Base-by-base conservation (phyloP, 805 yeast genomes). In the Scheffersomyces stipitis region DNA sequence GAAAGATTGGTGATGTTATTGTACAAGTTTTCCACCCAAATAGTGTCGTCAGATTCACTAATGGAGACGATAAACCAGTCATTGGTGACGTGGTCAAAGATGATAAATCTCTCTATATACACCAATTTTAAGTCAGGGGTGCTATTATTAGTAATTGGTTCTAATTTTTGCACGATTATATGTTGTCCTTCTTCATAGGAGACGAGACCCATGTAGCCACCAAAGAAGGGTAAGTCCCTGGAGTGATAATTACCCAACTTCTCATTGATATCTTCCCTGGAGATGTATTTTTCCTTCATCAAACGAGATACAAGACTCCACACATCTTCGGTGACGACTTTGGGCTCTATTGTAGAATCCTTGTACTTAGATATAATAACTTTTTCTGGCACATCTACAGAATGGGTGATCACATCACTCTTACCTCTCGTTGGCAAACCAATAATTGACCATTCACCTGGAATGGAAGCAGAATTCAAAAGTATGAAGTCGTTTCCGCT, bases 391-490 rank as follows among this genome's bases (percentile, higher is more conserved):
- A 48, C 49, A 40, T 79, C 80, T 0, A 81, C 71, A 1, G 86
- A 83, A 52, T 84, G 88, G 2, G 83, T 73, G 9, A 83, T 66
- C 2, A 78, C 73, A 14, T 69, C 69, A 18, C 80, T 67, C 23
- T 60, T 50, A 8, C 54, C 58, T 1, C 20, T 34, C 4, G 67
- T 64, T 0, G 90, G 90, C 1, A 88, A 46, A 0, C 96, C 96
- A 37, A 93, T 76, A 4, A 93, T 80, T 0, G 96, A 80, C 91
- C 95, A 88, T 40, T 79, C 73, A 0, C 98, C 97, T 0, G 96
- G 96, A 1, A 71, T 55, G 0, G 95, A 76, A 0, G 96, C 95
- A 26, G 95, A 83, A 51, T 87, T 83, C 26, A 88, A 67, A 4
- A 86, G 58, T 4, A 84, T 57, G 46, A 85, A 76, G 38, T 83